phyloP scores from a whole-genome alignment of 352 stramenopile genomes.

The Pythium monospermum region DNA sequence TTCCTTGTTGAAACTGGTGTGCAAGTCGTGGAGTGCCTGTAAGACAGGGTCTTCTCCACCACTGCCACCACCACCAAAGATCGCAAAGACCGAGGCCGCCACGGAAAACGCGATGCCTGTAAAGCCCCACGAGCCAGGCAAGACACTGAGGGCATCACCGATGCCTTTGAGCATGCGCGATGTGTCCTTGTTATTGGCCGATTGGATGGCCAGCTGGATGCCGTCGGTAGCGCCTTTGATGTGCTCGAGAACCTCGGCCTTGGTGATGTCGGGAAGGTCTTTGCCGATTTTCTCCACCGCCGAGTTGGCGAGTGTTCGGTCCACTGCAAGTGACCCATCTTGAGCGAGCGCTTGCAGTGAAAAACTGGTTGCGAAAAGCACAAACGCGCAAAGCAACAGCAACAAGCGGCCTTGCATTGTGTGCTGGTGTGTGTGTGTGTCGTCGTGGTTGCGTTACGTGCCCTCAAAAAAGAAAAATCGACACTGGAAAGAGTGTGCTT shows the following conservation, averaged over 20 bases:
- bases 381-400: no score
- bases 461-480: no score
- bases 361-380: no score
- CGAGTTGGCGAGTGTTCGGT: constrained; percentile 4
- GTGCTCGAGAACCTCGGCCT: constrained; percentile 19
- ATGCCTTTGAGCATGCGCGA: constrained; percentile 36
- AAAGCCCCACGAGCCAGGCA: constrained; percentile 30
- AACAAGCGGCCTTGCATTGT: no score
- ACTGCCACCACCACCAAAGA: not conserved
- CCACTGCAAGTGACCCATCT: no score
- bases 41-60: constrained; percentile 31
- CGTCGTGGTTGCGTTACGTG: no score
- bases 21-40: constrained; percentile 23
- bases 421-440: no score
- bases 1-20: constrained; percentile 22
- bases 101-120: constrained; percentile 43
- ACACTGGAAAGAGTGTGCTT: no score
- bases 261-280: constrained; percentile 4
- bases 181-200: constrained; percentile 21
- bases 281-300: constrained; percentile 26
- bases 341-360: no score
- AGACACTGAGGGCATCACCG: constrained; percentile 28
- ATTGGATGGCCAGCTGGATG: constrained; percentile 35
- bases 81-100: constrained; percentile 30
- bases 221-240: constrained; percentile 41